Percentiles rank a stretch among this genome's conserved stretches.
Conservation (phyloP, 805 yeast genomes). For the Kockiozyma suomiensis region DNA sequence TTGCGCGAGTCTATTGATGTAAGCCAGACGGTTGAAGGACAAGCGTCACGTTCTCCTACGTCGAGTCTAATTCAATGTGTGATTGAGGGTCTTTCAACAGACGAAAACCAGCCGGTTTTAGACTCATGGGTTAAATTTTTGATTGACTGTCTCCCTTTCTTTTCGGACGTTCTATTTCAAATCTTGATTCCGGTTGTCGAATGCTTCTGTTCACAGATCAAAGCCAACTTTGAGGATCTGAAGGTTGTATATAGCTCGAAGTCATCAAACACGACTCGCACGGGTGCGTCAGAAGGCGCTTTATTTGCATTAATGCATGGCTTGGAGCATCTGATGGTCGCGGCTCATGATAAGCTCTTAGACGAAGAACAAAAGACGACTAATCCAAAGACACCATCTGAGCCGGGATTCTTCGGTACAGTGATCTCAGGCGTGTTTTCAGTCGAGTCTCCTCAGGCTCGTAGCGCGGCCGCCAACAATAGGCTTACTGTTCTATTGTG, state of each 20-base stretch:
- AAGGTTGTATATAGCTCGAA: constrained; percentile 28
- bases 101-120: constrained; percentile 49
- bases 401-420: constrained; percentile 55
- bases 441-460: constrained; percentile 55
- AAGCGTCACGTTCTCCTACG: constrained; percentile 19
- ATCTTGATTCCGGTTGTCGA: constrained; percentile 59
- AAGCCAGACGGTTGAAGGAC: constrained; percentile 7
- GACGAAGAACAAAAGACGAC: constrained; percentile 31
- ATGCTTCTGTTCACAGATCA: constrained; percentile 50
- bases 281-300: constrained; percentile 41
- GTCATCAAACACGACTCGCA: constrained; percentile 3
- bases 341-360: constrained; percentile 53
- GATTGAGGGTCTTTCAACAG: constrained; percentile 52
- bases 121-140: constrained; percentile 56
- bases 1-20: constrained; percentile 31
- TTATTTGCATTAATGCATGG: constrained; percentile 54
- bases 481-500: constrained; percentile 61
- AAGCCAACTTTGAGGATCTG: constrained; percentile 42
- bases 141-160: constrained; percentile 54
- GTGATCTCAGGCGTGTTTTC: constrained; percentile 76
- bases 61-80: constrained; percentile 46
- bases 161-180: constrained; percentile 57
- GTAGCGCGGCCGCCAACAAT: constrained; percentile 56
- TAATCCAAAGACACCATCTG: constrained; percentile 38
- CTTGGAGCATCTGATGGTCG: constrained; percentile 63